Conservation (phyloP, 768 basidiomycete genomes). For the Auriscalpium microsporum region DNA sequence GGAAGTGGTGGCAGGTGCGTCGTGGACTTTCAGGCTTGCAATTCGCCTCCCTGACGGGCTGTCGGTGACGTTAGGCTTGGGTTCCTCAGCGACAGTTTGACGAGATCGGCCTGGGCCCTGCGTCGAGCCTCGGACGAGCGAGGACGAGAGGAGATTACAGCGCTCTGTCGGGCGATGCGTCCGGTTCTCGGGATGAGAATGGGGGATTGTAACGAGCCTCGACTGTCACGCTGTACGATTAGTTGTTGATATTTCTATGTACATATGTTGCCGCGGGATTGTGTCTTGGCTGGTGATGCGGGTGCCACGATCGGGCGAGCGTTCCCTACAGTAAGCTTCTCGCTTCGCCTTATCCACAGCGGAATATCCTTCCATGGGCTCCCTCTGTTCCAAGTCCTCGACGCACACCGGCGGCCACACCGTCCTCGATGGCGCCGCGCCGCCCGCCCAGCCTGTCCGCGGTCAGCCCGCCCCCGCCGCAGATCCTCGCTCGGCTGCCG, state of each 20-base stretch:
- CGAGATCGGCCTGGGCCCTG: conserved; percentile 2
- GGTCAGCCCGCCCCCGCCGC: conserved; percentile 1
- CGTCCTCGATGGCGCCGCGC: conserved; percentile 11
- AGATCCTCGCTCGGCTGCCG: conserved; percentile 25
- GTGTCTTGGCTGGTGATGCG: no score
- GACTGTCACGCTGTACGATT: not conserved
- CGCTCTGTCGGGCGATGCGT: not conserved
- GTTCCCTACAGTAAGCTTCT: no score
- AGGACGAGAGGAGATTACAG: conserved; percentile 4
- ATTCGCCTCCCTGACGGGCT: conserved; percentile 4
- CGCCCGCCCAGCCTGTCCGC: not conserved
- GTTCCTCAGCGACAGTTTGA: conserved; percentile 8
- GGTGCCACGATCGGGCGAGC: no score
- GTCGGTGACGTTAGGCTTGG: conserved; percentile 1
- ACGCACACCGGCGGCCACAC: conserved; percentile 24
- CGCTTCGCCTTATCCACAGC: not conserved
- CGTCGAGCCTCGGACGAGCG: not conserved
- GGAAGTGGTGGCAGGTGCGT: conserved; percentile 78
- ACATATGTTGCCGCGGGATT: not conserved
- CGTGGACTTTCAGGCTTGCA: conserved; percentile 7
- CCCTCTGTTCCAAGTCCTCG: conserved; percentile 28
- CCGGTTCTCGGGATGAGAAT: not conserved
- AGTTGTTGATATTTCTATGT: not conserved
- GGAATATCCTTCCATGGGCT: conserved; percentile 22
- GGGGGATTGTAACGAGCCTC: not conserved